Evolutionary conservation across 1,284 basidiomycete genomes (phyloP).

Genomic region (Melampsora abietis-canadensis): DNA sequence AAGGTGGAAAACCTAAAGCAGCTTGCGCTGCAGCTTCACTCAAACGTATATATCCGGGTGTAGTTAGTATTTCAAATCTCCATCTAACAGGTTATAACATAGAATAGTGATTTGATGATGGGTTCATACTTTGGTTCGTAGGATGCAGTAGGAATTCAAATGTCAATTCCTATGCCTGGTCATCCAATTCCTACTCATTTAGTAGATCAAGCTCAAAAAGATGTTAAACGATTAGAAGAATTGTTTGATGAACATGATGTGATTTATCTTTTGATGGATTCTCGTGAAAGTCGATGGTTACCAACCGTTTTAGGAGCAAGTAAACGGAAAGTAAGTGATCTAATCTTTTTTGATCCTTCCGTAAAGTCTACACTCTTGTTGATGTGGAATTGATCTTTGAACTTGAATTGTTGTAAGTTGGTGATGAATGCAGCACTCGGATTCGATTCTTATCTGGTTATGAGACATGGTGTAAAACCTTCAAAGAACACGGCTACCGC

Average conservation of each 20-base stretch:
- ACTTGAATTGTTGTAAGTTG: conserved; percentile 58
- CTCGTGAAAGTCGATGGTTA: conserved; percentile 89
- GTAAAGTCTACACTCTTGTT: conserved; percentile 7
- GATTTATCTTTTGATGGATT: conserved; percentile 95
- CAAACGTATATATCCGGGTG: conserved; percentile 84
- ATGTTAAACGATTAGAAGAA: conserved; percentile 69
- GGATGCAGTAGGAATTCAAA: conserved; percentile 71
- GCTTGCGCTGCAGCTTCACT: conserved; percentile 81
- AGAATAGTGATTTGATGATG: neutral
- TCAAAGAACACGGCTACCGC: conserved; percentile 38
- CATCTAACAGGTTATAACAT: neutral
- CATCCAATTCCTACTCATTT: conserved; percentile 69
- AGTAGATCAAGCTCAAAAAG: conserved; percentile 62
- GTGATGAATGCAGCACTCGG: conserved; percentile 93
- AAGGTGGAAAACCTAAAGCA: conserved; percentile 90
- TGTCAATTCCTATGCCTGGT: conserved; percentile 94
- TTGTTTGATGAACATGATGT: conserved; percentile 82
- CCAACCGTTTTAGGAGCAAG: conserved; percentile 81
- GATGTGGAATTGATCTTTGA: neutral
- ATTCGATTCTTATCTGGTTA: conserved; percentile 93
- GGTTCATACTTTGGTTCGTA: conserved; percentile 51
- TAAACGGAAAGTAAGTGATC: conserved; percentile 67
- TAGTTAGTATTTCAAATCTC: conserved; percentile 61
- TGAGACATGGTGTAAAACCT: conserved; percentile 80
- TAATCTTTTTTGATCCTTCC: no score